A percentile compares a stretch with the other conserved stretches of the same genome.
These are phyloP conservation scores for Phylloboletellus chloephorus DNA, from an alignment of 1,284 basidiomycete genomes.

Conservation along the genomic window DNA sequence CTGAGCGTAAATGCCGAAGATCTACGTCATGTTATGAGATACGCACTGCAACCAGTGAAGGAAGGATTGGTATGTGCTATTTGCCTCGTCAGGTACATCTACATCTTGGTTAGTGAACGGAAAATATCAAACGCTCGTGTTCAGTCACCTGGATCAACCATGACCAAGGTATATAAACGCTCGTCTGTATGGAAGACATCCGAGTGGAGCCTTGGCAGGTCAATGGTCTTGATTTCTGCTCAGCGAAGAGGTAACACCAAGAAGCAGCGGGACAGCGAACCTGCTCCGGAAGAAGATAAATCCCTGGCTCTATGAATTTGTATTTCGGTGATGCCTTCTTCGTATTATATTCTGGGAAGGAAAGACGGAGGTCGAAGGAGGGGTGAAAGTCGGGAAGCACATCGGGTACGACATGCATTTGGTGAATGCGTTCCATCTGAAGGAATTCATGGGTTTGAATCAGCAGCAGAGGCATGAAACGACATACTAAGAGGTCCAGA, in stretches of 20 bases:
- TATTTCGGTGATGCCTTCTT: conserved; percentile 34
- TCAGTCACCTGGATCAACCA: conserved; percentile 74
- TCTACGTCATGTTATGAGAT: not conserved
- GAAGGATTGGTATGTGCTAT: conserved; percentile 63
- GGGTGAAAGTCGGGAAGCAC: conserved; percentile 71
- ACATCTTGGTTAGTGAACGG: conserved; percentile 9
- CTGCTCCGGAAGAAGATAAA: conserved; percentile 59
- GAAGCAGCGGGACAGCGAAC: conserved; percentile 31
- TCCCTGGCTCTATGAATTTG: conserved; percentile 66
- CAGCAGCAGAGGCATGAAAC: not conserved
- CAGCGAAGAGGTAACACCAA: conserved; percentile 2
- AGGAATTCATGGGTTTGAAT: conserved; percentile 1
- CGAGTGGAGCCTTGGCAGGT: conserved; percentile 59
- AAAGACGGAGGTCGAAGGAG: conserved; percentile 66
- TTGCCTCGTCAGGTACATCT: conserved; percentile 77
- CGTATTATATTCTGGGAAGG: conserved; percentile 38
- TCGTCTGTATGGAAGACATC: conserved; percentile 78
- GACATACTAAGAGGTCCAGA: conserved; percentile 76
- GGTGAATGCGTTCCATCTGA: conserved; percentile 86
- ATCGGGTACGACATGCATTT: conserved; percentile 90
- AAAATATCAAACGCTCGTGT: not conserved
- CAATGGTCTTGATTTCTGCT: conserved; percentile 45
- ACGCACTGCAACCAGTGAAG: conserved; percentile 85
- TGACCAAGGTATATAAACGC: conserved; percentile 81
- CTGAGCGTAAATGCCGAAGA: not conserved